Base-by-base conservation (phyloP, 2,329 filamentous ascomycete species). In the Trichoderma koningii region DNA sequence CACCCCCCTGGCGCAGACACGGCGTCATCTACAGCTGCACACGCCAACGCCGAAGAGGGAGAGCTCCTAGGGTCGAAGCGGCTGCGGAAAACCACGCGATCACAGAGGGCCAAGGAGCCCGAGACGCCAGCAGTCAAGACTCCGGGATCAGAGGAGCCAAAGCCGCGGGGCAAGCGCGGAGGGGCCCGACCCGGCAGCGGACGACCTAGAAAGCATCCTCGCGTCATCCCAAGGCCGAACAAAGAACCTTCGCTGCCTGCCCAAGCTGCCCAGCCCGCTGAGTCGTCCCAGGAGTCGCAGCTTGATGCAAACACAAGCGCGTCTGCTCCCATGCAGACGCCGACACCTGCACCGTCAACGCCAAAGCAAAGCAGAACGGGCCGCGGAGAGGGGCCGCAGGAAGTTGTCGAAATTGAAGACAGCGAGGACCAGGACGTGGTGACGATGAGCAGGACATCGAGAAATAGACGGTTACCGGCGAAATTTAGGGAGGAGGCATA, bases 151-250 rank as follows among this genome's bases (percentile, higher is more conserved):
- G 70, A 70, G n/a, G 70, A 70, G 52, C 69, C 68, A 15, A 77
- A 77, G 68, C 70, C 72, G 28, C 69, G 73, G 26, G 76, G 76
- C 42, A 78, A 78, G 66, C 73, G 76, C 47, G 76, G 76, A 38
- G 76, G 76, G 7, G 76, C 76, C 34, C 72, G 76, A 52, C 76
- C 76, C 5, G 76, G 76, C 12, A 78, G 76, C 65, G 76, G 76
- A 30, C 72, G 76, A 52, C 76, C 76, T 71, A 76, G 76, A 70
- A 78, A 78, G 69, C 75, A 78, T 45, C 76, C 75, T 38, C 73
- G 73, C 67, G 63, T 28, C 45, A 51, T 65, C 21, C 55, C 30
- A 23, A 59, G 38, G 34, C 65, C 26, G 15, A 51, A 12, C 10
- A 55, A 23, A 38, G 48, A 23, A 50, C 19, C 52, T 26, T 4